Conservation (phyloP, 2,329 filamentous ascomycete species). For the Aureobasidium sp. region DNA sequence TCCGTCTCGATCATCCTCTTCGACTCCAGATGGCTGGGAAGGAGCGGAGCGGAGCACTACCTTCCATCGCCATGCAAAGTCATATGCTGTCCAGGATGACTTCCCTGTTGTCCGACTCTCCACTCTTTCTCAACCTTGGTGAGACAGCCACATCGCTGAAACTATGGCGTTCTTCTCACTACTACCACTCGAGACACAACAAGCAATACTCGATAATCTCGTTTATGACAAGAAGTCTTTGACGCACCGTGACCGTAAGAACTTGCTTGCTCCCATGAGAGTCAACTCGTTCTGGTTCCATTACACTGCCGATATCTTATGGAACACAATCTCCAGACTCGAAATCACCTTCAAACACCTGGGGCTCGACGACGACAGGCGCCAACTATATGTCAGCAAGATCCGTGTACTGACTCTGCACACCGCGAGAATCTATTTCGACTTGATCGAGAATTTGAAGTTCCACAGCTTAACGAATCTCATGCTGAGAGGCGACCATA, state of each 20-base stretch:
- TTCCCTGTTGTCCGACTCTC: too few species aligned
- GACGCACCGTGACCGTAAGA: background rate
- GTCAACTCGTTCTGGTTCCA: conserved; percentile 4
- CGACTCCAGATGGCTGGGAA: background rate
- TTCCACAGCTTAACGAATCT: background rate
- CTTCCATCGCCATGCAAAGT: background rate
- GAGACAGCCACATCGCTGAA: too few species aligned
- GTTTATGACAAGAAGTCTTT: background rate
- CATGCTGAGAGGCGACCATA: background rate
- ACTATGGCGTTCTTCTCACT: background rate
- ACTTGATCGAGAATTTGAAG: background rate
- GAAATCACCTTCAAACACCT: background rate
- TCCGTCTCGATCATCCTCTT: background rate
- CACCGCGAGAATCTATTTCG: background rate
- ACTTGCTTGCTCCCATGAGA: background rate
- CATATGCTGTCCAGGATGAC: background rate
- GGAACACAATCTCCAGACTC: background rate
- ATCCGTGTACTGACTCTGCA: background rate
- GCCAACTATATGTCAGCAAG: conserved; percentile 1
- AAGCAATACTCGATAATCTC: background rate
- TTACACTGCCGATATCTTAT: background rate
- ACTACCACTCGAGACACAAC: background rate
- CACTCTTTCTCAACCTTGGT: background rate
- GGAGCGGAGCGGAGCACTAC: background rate
- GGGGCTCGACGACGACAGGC: background rate